Conservation (phyloP, 2,329 filamentous ascomycete genomes). For the Beauveria sp. region DNA sequence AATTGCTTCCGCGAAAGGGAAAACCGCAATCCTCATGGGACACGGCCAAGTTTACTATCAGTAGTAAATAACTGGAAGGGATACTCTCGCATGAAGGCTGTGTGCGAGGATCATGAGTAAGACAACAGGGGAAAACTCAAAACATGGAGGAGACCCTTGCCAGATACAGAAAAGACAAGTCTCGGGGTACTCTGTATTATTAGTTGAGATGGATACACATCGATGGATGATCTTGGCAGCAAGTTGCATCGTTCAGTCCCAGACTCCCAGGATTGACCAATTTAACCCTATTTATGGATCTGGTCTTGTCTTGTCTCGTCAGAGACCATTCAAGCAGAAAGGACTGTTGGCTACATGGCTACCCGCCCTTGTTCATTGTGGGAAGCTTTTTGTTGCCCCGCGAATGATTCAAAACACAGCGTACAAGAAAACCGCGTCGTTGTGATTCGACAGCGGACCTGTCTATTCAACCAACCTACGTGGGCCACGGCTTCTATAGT, state of each 20-base stretch:
- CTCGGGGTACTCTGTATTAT: neutral
- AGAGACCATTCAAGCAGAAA: too few relatives aligned
- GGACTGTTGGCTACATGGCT: too few relatives aligned
- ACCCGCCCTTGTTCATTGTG: neutral
- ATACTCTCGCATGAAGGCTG: too few relatives aligned
- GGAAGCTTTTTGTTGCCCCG: neutral
- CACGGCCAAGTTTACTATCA: neutral
- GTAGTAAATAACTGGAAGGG: too few relatives aligned
- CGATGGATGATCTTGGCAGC: slow-evolving; percentile 2
- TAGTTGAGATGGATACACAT: neutral
- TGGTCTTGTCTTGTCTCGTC: too few relatives aligned
- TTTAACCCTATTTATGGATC: too few relatives aligned
- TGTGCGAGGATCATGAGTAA: neutral
- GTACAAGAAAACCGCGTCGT: neutral
- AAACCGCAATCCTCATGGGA: neutral
- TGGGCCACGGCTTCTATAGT: neutral
- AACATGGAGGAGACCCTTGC: neutral
- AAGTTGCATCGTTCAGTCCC: neutral
- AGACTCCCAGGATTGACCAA: too few relatives aligned
- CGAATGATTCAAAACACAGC: neutral
- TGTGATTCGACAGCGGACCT: neutral
- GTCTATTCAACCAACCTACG: neutral
- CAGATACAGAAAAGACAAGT: neutral
- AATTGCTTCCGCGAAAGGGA: too few relatives aligned
- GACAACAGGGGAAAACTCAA: neutral